Conservation (phyloP, 2,329 filamentous ascomycete genomes). For the Aspergillus awamori region DNA sequence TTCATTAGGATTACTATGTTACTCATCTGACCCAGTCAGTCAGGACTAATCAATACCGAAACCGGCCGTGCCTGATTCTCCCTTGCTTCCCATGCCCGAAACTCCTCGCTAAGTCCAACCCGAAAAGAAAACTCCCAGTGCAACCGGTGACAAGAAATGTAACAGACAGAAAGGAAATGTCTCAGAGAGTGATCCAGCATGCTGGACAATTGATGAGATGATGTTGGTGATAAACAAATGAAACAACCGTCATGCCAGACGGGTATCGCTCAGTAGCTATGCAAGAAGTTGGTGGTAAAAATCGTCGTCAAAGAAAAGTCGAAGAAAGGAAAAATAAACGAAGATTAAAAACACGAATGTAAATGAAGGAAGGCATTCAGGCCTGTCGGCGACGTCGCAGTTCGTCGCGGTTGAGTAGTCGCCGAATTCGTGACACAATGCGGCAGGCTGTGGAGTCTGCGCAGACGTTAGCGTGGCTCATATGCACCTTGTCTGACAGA, state of each 20-base stretch:
- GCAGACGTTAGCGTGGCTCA: slow-evolving; percentile 17
- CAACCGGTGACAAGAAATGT: slow-evolving; percentile 1
- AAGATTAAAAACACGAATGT: slow-evolving; percentile 1
- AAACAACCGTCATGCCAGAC: slow-evolving; percentile 12
- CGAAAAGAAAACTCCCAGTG: slow-evolving; percentile 4
- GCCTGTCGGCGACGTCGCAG: slow-evolving; percentile 27
- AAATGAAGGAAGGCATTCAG: slow-evolving; percentile 15
- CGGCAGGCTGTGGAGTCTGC: slow-evolving; percentile 31
- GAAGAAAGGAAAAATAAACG: slow-evolving; percentile 1
- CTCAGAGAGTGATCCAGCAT: slow-evolving; percentile 14
- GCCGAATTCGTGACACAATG: slow-evolving; percentile 37
- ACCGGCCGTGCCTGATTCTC: slow-evolving; percentile 6
- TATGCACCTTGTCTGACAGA: slow-evolving; percentile 12
- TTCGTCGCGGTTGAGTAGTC: slow-evolving; percentile 38
- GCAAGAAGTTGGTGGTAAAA: not conserved
- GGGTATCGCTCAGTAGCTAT: slow-evolving; percentile 13
- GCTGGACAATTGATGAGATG: not conserved
- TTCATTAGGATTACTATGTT: slow-evolving; percentile 3
- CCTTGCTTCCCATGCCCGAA: slow-evolving; percentile 19
- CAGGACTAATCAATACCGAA: slow-evolving; percentile 8
- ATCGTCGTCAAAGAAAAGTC: not conserved
- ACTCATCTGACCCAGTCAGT: slow-evolving; percentile 9
- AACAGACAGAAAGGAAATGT: slow-evolving; percentile 7
- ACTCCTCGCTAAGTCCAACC: slow-evolving; percentile 19
- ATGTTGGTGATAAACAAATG: slow-evolving; percentile 7